Evolutionary conservation across 2,329 filamentous ascomycete genomes (phyloP).

Genomic region (Neofusicoccum cordaticola): DNA sequence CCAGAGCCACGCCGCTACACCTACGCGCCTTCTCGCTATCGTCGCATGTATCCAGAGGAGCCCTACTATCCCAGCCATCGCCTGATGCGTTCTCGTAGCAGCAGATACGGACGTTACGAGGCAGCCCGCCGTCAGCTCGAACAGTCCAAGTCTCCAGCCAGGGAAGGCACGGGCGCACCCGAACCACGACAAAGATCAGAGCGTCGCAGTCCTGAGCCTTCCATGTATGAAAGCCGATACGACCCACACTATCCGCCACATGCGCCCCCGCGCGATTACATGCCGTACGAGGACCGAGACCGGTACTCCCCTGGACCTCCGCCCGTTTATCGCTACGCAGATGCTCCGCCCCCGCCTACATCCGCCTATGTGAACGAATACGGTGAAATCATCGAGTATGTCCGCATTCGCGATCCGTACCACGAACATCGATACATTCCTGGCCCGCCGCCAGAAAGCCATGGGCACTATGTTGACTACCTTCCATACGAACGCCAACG

Average conservation of each 20-base stretch:
- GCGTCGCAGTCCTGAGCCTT: background rate
- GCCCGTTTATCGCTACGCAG: slow-evolving; percentile 8
- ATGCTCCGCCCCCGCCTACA: background rate
- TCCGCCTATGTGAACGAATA: slow-evolving; percentile 16
- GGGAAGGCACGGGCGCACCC: background rate
- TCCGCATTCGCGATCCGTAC: slow-evolving; percentile 13
- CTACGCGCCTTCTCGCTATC: slow-evolving; percentile 14
- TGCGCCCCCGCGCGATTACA: slow-evolving; percentile 6
- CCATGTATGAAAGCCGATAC: background rate
- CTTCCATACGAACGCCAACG: slow-evolving; percentile 9
- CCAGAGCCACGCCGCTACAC: slow-evolving; percentile 7
- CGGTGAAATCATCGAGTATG: slow-evolving; percentile 16
- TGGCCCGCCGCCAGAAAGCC: background rate
- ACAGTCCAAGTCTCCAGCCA: slow-evolving; percentile 12
- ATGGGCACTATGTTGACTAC: slow-evolving; percentile 1
- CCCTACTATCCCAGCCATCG: background rate
- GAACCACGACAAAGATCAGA: slow-evolving; percentile 5
- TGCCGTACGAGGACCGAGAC: slow-evolving; percentile 2
- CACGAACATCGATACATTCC: background rate
- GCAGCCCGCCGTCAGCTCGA: slow-evolving; percentile 14
- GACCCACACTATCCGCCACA: background rate
- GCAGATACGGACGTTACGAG: slow-evolving; percentile 15
- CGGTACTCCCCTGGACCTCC: slow-evolving; percentile 14
- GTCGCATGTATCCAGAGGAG: slow-evolving; percentile 14
- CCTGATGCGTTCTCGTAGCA: slow-evolving; percentile 4